Base-by-base conservation (phyloP, 2,329 filamentous ascomycete genomes). In the Beauveria caledonica region DNA sequence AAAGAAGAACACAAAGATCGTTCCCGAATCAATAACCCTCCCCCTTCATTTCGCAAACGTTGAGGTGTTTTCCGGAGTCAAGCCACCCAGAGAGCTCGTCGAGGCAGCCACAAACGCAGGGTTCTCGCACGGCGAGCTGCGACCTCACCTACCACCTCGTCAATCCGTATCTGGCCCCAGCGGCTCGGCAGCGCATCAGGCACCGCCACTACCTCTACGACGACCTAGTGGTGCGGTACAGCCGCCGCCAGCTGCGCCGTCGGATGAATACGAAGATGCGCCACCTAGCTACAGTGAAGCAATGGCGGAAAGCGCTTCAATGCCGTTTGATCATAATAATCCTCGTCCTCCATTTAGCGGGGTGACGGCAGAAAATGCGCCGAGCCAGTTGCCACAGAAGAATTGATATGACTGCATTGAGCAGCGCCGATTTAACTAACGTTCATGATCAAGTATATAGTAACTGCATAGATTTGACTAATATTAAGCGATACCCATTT, bases 231-330 rank as follows among this genome's bases (percentile, higher is more conserved):
- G 85, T 65, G 78, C 83, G 3, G 69, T 83, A 8, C 86, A 85
- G 63, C 84, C 83, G 17, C 82, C 84, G 4, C 83, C 85, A 67
- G 72, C 86, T 21, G 67, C 63, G 5, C 69, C 71, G 0, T 70
- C 71, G n/a, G 78, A 80, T 40, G 69, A 71, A 0, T 78, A 83
- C 64, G 87, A 90, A 36, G 91, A 94, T 60, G 90, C 91, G n/a
- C 92, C 93, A 19, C 92, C 92, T 8, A 96, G 90, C 68, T 97
- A 97, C 69, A 92, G 96, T 73, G 92, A 97, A 73, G 92, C 91
- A 13, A 87, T 97, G 74, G 92, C 91, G 7, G 87, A 90, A 64
- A 84, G 86, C 62, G 74, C 94, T 63, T 73, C 77, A 0, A 87
- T 84, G 40, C 89, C 90, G 1, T 84, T 91, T 60, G 83, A 90